These are phyloP conservation scores for Alloascoidea africana DNA, from an alignment of 805 yeast species.

Conservation along the genomic window DNA sequence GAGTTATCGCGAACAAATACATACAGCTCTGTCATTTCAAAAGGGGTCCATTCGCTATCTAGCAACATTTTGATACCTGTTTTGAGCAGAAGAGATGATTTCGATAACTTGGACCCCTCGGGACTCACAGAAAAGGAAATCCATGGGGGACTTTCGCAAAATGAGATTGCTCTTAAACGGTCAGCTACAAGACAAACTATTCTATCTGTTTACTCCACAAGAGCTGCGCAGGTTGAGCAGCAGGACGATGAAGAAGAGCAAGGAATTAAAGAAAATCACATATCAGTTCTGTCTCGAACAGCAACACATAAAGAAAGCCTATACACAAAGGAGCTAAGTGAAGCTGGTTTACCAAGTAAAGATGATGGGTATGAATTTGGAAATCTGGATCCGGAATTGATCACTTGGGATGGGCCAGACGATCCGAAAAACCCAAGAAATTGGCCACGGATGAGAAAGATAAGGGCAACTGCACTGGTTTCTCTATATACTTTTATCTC, in stretches of 20 bases:
- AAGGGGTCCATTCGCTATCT: no score
- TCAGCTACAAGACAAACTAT: slow-evolving; percentile 29
- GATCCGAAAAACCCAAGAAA: slow-evolving; percentile 54
- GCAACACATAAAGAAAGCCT: slow-evolving; percentile 1
- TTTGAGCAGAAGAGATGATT: slow-evolving; percentile 1
- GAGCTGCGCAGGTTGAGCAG: slow-evolving; percentile 7
- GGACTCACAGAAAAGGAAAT: slow-evolving; percentile 15
- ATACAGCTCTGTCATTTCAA: no score
- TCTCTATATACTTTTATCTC: slow-evolving; percentile 40
- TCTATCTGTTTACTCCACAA: slow-evolving; percentile 19
- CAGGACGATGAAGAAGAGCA: neutral
- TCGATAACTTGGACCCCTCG: neutral
- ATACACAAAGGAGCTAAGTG: slow-evolving; percentile 2
- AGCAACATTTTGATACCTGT: no score
- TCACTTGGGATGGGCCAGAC: slow-evolving; percentile 49
- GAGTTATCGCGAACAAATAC: no score
- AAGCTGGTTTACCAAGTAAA: slow-evolving; percentile 1
- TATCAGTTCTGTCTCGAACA: no score
- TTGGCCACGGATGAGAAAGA: slow-evolving; percentile 31
- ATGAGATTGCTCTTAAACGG: slow-evolving; percentile 24
- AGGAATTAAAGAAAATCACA: no score
- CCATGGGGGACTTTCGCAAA: slow-evolving; percentile 23
- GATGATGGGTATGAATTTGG: slow-evolving; percentile 39
- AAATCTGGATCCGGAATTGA: slow-evolving; percentile 45
- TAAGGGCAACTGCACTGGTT: slow-evolving; percentile 29